A percentile compares a stretch with the other conserved stretches of the same genome.
Conservation (phyloP, 1,139 yeast genomes). For the Suhomyces choctaworum region DNA sequence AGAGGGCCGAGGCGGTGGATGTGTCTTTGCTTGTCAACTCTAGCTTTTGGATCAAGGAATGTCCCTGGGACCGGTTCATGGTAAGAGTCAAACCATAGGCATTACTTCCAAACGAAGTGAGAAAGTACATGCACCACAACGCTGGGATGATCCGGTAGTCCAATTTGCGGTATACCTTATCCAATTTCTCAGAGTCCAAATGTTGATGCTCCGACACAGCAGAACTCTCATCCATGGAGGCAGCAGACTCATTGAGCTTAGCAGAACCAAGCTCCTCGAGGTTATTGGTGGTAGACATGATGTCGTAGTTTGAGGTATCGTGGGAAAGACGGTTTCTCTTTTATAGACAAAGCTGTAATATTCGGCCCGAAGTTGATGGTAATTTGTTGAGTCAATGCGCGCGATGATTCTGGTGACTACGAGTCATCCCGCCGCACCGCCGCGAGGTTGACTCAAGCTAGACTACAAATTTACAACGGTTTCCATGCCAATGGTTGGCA, state of each 20-base stretch:
- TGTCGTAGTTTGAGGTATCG: not conserved
- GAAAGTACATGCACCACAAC: constrained; percentile 75
- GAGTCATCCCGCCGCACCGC: constrained; percentile 4
- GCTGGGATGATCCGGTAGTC: constrained; percentile 80
- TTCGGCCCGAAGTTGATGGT: no score
- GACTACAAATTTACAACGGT: no score
- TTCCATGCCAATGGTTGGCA: no score
- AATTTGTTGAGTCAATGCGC: constrained; percentile 8
- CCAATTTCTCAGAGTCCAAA: constrained; percentile 37
- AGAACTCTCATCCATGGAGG: constrained; percentile 8
- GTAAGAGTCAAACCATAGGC: constrained; percentile 81
- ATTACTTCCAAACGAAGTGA: constrained; percentile 75
- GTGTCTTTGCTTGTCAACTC: constrained; percentile 55
- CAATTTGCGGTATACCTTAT: constrained; percentile 62
- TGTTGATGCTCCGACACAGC: constrained; percentile 4
- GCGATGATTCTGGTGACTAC: constrained; percentile 12
- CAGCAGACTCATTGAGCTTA: constrained; percentile 3
- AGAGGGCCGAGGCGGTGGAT: constrained; percentile 77
- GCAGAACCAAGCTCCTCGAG: not conserved
- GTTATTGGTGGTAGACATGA: not conserved
- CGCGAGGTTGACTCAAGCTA: not conserved
- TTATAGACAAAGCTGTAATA: not conserved
- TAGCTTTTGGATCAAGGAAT: constrained; percentile 60
- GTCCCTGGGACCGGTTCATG: constrained; percentile 66
- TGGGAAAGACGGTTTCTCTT: not conserved